Percentiles rank a stretch among this genome's conserved stretches.
Evolutionary conservation across 2,329 filamentous ascomycete genomes (phyloP).

Genomic region (Phyllosticta citriasiana): DNA sequence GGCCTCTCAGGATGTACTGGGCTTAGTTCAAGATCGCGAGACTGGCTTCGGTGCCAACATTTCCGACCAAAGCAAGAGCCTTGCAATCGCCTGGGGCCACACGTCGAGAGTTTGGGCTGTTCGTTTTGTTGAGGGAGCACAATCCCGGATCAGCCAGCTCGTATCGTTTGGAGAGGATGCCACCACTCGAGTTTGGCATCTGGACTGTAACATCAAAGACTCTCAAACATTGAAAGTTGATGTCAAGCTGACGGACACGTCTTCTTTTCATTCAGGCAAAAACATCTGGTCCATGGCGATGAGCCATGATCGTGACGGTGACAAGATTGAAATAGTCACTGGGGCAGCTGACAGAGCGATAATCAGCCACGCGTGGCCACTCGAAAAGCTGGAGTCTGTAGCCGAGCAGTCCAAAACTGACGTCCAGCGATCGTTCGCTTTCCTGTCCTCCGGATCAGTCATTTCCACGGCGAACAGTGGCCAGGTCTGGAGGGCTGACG

Average conservation of each 20-base stretch:
- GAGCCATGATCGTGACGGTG: not conserved
- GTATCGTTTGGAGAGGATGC: conserved; percentile 82
- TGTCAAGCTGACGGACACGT: conserved; percentile 46
- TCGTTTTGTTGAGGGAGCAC: conserved; percentile 44
- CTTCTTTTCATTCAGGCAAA: conserved; percentile 68
- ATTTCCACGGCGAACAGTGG: conserved; percentile 45
- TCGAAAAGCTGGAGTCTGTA: not conserved
- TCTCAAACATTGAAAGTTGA: conserved; percentile 14
- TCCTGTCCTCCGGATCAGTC: conserved; percentile 1
- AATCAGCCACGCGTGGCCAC: conserved; percentile 14
- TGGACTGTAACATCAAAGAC: conserved; percentile 12
- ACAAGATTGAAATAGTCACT: conserved; percentile 32
- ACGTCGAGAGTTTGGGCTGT: conserved; percentile 83
- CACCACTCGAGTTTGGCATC: conserved; percentile 60
- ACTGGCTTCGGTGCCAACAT: conserved; percentile 35
- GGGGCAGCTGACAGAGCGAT: conserved; percentile 77
- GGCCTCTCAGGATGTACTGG: conserved; percentile 20
- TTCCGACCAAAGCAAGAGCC: conserved; percentile 24
- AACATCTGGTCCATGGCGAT: conserved; percentile 72
- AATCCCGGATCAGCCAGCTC: conserved; percentile 27
- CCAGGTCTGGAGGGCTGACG: conserved; percentile 30
- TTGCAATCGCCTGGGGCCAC: conserved; percentile 77
- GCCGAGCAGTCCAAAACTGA: conserved; percentile 4
- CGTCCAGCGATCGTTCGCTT: conserved; percentile 4
- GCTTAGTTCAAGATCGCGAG: conserved; percentile 23